Conservation (phyloP, 345 rosid genomes). For the Microcos paniculata region DNA sequence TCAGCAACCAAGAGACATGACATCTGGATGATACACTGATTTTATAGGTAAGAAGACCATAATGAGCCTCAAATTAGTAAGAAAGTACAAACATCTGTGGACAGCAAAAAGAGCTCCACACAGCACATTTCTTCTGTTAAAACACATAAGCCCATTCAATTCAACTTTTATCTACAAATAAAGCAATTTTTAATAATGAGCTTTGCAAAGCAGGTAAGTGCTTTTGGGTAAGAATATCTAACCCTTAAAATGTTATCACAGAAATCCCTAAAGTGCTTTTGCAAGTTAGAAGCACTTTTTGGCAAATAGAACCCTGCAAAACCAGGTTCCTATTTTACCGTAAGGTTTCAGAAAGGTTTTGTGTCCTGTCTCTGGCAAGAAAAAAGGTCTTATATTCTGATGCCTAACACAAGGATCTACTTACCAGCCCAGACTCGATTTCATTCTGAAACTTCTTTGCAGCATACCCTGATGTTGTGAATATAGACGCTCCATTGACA, state of each 20-base stretch:
- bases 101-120: neutral
- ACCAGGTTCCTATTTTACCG: neutral
- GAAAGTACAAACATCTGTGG: conserved; percentile 7
- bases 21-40: neutral
- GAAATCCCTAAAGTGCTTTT: neutral
- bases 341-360: too few relatives aligned
- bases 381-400: neutral
- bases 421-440: conserved; percentile 40
- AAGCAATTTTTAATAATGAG: neutral
- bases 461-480: conserved; percentile 38
- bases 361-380: too few relatives aligned
- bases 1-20: neutral
- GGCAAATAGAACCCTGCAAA: neutral
- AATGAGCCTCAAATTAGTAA: neutral
- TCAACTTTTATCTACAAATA: neutral
- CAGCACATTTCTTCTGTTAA: neutral
- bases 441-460: conserved; percentile 50
- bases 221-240: neutral
- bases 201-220: neutral
- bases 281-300: neutral
- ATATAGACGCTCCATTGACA: conserved; percentile 43
- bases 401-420: conserved; percentile 9
- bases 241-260: neutral
- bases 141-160: neutral
- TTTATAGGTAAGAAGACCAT: neutral